Percentiles rank a stretch among this genome's conserved stretches.
These are phyloP conservation scores for Cocos nucifera DNA, from an alignment of 176 grass and related monocot species.

Conservation along the genomic window DNA sequence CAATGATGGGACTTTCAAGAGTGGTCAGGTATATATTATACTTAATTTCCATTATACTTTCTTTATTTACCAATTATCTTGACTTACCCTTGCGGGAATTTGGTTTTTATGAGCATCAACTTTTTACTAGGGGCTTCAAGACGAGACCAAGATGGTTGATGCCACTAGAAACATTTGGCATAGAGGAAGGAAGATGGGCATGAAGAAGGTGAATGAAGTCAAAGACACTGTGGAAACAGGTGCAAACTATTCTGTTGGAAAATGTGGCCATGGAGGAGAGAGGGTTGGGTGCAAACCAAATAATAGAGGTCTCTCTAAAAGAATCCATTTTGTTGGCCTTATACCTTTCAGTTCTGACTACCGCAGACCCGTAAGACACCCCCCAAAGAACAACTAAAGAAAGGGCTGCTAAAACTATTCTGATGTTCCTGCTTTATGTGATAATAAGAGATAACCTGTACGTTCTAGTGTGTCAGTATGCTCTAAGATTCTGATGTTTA, in stretches of 20 bases:
- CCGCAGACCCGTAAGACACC: slow-evolving; percentile 26
- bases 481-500: too few relatives aligned
- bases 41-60: not conserved
- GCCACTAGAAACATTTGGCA: not conserved
- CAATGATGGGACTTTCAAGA: not conserved
- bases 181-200: not conserved
- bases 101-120: not conserved
- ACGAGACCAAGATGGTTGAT: not conserved
- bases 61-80: not conserved
- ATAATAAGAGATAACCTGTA: too few relatives aligned
- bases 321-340: slow-evolving; percentile 36
- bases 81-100: too few relatives aligned
- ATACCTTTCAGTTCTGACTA: slow-evolving; percentile 70
- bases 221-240: not conserved
- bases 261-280: slow-evolving; percentile 36
- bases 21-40: not conserved
- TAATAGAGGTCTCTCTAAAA: slow-evolving; percentile 28
- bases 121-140: not conserved
- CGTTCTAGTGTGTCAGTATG: too few relatives aligned
- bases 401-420: slow-evolving; percentile 23
- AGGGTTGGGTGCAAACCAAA: slow-evolving; percentile 37
- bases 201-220: not conserved
- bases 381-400: slow-evolving; percentile 74
- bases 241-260: slow-evolving; percentile 55
- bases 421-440: too few relatives aligned